These are phyloP conservation scores for Mucor mucedo DNA, from an alignment of 371 early-diverging fungal species.

Conservation along the genomic window DNA sequence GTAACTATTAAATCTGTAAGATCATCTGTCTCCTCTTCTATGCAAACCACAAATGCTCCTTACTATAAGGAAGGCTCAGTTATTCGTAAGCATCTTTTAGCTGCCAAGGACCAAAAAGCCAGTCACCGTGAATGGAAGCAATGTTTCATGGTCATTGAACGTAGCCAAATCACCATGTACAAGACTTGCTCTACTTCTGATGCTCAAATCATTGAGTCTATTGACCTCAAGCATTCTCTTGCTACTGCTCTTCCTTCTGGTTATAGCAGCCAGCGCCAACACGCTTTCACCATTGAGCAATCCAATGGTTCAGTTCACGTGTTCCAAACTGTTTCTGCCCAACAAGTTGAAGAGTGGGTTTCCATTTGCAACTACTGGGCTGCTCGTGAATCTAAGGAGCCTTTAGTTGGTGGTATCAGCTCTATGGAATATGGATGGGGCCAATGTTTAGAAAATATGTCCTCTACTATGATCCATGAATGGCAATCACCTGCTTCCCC, in stretches of 20 bases:
- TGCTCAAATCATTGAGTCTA: constrained; percentile 42
- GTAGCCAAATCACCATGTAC: constrained; percentile 79
- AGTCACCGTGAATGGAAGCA: constrained; percentile 82
- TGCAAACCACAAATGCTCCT: constrained; percentile 31
- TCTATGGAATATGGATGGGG: constrained; percentile 95
- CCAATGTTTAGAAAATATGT: constrained; percentile 20
- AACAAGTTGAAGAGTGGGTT: constrained; percentile 84
- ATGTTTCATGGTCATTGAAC: constrained; percentile 71
- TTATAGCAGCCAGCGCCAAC: constrained; percentile 74
- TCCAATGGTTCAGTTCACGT: constrained; percentile 81
- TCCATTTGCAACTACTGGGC: constrained; percentile 92
- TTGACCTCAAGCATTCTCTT: constrained; percentile 79
- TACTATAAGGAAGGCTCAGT: constrained; percentile 73
- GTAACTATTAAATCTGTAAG: background rate
- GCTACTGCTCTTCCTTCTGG: constrained; percentile 83
- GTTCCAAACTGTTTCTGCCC: constrained; percentile 75
- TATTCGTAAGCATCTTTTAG: constrained; percentile 80
- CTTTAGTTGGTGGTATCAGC: constrained; percentile 81
- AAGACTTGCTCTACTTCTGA: constrained; percentile 53
- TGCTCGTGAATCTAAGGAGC: constrained; percentile 85
- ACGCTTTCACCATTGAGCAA: constrained; percentile 85
- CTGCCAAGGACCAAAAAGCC: constrained; percentile 74
- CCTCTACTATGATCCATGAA: constrained; percentile 24
- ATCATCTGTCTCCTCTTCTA: constrained; percentile 18
- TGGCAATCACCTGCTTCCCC: constrained; percentile 50